Evolutionary conservation across 495 filamentous ascomycete species (phyloP), one percentile per base, ranked within the genome.

Genomic region (Cudoniella acicularis): DNA sequence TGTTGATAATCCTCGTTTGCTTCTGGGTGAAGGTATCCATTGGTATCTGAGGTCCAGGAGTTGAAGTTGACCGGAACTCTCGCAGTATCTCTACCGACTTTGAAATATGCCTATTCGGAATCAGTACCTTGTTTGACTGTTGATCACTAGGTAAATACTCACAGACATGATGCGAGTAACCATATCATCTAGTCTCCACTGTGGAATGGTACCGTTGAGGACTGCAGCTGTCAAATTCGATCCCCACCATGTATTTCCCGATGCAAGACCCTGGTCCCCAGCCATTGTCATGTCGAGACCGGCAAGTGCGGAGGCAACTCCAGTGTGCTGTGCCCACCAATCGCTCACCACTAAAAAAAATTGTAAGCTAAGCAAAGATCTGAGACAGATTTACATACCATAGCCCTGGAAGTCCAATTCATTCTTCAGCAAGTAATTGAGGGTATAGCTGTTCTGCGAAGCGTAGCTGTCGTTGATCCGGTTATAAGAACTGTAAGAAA

Each of bases 271-370:
- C 6, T 86, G 82, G 65, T 98, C 94, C 59, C 94, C 93, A 41
- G 94, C 92, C 92, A 97, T 97, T 10, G 85, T 83, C 92, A 96
- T 95, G 68, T 98, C 93, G 48, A 97, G 72, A 54, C 94, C 94
- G 49, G 94, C 94, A 23, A 91, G 74, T 26, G 90, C 89, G 56
- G 79, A 78, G 26, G 83, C 79, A 17, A 88, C 91, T 68, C 94
- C 94, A 17, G 87, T 83, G 70, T 95, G 89, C 65, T 96, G 92
- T 4, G 90, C 92, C 68, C 81, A 76, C 91, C 91, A 96, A 67
- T 96, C 92, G 60, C 83, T 91, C 87, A 93, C 89, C 62, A 93
- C 78, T 67, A 17, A 2, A 22, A n/a, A n/a, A 13, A 49, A 16
- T 24, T 49, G 36, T 67, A 49, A 64, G 58, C 16, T 16, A 13